Evolutionary conservation across 208 protist genomes (phyloP).

Genomic region (Crithidia bombi): DNA sequence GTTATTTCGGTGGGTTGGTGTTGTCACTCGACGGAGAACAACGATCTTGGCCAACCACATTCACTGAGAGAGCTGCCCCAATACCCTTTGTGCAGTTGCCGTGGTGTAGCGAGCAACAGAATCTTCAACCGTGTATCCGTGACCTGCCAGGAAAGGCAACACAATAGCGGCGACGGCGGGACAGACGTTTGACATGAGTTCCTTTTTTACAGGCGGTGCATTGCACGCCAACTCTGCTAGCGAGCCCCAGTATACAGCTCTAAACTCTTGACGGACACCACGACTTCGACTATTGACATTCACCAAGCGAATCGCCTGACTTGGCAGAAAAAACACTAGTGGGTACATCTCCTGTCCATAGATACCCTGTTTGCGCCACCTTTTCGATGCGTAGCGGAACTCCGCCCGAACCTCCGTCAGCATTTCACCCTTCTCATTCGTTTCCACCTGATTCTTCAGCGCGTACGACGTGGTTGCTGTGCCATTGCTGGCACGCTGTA

Average conservation of each 20-base stretch:
- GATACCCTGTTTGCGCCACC: slow-evolving; percentile 44
- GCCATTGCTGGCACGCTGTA: background rate
- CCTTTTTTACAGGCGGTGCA: slow-evolving; percentile 39
- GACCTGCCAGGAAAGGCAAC: background rate
- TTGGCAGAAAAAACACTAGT: slow-evolving; percentile 29
- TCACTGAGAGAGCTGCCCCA: too few species aligned
- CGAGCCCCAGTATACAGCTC: slow-evolving; percentile 30
- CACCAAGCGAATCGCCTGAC: background rate
- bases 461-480: background rate
- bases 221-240: slow-evolving; percentile 31
- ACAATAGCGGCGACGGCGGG: slow-evolving; percentile 26
- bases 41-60: too few species aligned
- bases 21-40: too few species aligned
- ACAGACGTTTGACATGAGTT: slow-evolving; percentile 39
- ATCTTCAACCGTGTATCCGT: background rate
- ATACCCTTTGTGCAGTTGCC: background rate
- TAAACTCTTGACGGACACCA: slow-evolving; percentile 27
- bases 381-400: slow-evolving; percentile 56
- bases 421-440: slow-evolving; percentile 20
- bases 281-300: background rate
- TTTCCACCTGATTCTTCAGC: background rate
- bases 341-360: slow-evolving; percentile 63
- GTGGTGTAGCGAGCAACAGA: background rate
- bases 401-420: slow-evolving; percentile 18
- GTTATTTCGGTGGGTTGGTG: too few species aligned